phyloP scores from a whole-genome alignment of 371 early-diverging fungal species.

The Syncephalastrum monosporum region DNA sequence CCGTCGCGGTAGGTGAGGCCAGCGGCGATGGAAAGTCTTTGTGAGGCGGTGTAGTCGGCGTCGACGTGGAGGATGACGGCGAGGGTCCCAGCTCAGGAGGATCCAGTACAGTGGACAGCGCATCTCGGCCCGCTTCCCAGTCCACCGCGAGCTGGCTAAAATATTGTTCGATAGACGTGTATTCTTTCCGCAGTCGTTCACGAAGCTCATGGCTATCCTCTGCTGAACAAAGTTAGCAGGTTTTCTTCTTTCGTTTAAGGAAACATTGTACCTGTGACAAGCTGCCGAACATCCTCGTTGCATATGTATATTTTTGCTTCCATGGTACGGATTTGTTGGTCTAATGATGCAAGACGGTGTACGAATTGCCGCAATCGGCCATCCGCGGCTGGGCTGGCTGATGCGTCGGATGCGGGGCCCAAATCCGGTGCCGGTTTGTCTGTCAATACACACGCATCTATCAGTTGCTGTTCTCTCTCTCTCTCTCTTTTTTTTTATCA shows the following conservation, averaged over 20 bases:
- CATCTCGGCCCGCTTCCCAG: slow-evolving; percentile 44
- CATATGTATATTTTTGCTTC: slow-evolving; percentile 51
- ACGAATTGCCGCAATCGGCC: slow-evolving; percentile 33
- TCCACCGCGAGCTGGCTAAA: slow-evolving; percentile 35
- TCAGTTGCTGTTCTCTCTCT: background rate
- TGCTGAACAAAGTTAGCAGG: background rate
- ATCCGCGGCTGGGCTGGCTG: slow-evolving; percentile 13
- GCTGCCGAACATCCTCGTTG: slow-evolving; percentile 42
- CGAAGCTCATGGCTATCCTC: slow-evolving; percentile 14
- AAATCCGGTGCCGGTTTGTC: slow-evolving; percentile 26
- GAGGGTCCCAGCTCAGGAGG: slow-evolving; percentile 22
- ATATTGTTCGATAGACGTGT: slow-evolving; percentile 37
- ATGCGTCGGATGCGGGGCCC: slow-evolving; percentile 5
- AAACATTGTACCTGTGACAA: slow-evolving; percentile 25
- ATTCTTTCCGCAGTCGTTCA: slow-evolving; percentile 30
- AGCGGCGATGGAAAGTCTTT: slow-evolving; percentile 18
- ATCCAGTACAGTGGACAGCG: slow-evolving; percentile 26
- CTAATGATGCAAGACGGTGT: slow-evolving; percentile 39
- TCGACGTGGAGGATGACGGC: slow-evolving; percentile 13
- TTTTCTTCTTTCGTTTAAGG: background rate
- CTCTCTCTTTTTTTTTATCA: background rate
- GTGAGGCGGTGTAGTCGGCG: slow-evolving; percentile 4
- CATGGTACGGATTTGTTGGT: slow-evolving; percentile 45
- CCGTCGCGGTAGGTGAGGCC: slow-evolving; percentile 15
- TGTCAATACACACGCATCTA: slow-evolving; percentile 6